Base-by-base conservation (phyloP, 768 basidiomycete genomes). In the Mycena galopus region DNA sequence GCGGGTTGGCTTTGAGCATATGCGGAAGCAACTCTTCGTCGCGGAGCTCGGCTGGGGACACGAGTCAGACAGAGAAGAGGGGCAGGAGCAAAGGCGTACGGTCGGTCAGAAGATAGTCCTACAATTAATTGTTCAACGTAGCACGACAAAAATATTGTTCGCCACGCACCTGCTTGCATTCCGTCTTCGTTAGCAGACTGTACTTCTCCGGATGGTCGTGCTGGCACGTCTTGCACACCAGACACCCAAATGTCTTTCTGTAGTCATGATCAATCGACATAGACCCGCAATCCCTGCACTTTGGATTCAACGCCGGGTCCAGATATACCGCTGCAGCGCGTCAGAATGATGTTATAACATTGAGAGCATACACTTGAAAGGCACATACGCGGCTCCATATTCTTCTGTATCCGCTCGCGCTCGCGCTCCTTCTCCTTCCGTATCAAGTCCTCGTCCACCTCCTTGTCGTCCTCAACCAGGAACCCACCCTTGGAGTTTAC, bases 401-500 rank as follows among this genome's bases (percentile, higher is more conserved):
- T 92, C 81, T 94, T 93, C 83, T 88, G 84, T 55, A 93, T 90
- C 68, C 94, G 88, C 81, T 95, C 88, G 77, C 90, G 85, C 83
- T 97, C 94, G 57, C 95, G 84, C 80, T 94, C 92, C 76, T 92
- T 93, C 82, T 96, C 93, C 80, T 93, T 94, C 73, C 91, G 83
- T 57, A 90, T 86, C 71, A 91, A 82, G 29, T 93, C 92, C 68
- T 94, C 95, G 76, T 95, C 92, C 2, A 90, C 87, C 73, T 94
- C 93, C 75, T 91, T 90, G n/a, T 90, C 92, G 53, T 97, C 96
- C 73, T 97, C 95, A 7, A 97, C 87, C 78, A 99, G 82, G 81
- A 98, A 99, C 1, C 98, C 98, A 61, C 97, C 98, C 80, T 96
- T 94, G 10, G 96, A 93, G 81, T 99, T 98, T 78, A 96, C 93